Evolutionary conservation across 2,329 filamentous ascomycete species (phyloP).

Genomic region (Aureobasidium sp.): DNA sequence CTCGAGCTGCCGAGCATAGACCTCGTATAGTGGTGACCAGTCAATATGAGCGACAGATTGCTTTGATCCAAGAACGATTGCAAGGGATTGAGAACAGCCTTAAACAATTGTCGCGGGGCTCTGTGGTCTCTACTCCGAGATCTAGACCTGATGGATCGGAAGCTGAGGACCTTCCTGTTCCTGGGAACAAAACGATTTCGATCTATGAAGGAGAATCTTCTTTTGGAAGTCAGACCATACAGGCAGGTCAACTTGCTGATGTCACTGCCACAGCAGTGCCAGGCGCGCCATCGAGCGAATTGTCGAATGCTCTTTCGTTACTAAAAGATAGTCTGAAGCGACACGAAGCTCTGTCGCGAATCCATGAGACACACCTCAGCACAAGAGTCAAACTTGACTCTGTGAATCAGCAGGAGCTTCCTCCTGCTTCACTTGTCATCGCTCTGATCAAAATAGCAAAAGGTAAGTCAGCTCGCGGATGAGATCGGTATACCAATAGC

Average conservation of each 20-base stretch:
- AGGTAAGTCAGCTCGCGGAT: neutral
- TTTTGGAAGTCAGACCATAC: constrained; percentile 11
- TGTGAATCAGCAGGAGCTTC: constrained; percentile 3
- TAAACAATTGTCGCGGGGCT: neutral
- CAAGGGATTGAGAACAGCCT: constrained; percentile 14
- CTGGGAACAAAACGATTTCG: neutral
- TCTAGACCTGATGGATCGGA: no score
- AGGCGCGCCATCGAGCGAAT: constrained; percentile 12
- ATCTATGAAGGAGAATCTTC: constrained; percentile 16
- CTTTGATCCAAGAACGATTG: constrained; percentile 13
- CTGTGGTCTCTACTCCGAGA: neutral
- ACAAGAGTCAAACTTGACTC: constrained; percentile 2
- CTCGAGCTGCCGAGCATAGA: neutral
- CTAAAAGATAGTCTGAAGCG: constrained; percentile 15
- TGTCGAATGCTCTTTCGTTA: neutral
- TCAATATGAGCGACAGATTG: constrained; percentile 14
- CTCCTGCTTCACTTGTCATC: constrained; percentile 9
- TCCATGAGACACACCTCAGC: constrained; percentile 13
- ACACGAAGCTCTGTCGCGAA: constrained; percentile 13
- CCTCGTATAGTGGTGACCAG: constrained; percentile 1
- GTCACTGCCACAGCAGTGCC: constrained; percentile 12
- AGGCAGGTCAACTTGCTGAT: constrained; percentile 14
- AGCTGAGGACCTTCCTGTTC: neutral
- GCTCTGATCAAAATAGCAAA: constrained; percentile 14
- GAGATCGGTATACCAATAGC: neutral